These are phyloP conservation scores for Xylaria sp. DNA, from an alignment of 2,329 filamentous ascomycete species.

Conservation along the genomic window DNA sequence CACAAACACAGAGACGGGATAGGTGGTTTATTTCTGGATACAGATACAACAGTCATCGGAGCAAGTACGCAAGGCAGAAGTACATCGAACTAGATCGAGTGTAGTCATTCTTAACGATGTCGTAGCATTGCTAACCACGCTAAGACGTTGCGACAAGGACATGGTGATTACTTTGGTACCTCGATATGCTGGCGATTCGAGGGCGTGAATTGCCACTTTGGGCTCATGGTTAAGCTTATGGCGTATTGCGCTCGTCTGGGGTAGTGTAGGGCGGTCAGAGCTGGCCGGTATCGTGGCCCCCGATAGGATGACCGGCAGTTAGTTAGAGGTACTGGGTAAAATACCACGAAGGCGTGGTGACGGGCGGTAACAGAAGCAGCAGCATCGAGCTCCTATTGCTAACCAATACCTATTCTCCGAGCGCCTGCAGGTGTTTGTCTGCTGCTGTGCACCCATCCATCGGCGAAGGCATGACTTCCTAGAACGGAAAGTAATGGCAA, in stretches of 20 bases:
- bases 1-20: constrained; percentile 6
- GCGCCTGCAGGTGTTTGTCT: constrained; percentile 13
- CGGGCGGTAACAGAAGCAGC: not conserved
- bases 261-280: constrained; percentile 15
- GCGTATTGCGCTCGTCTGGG: constrained; percentile 15
- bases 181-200: not conserved
- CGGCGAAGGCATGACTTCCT: constrained; percentile 29
- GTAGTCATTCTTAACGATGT: constrained; percentile 15
- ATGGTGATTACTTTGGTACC: not conserved
- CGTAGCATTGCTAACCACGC: constrained; percentile 10
- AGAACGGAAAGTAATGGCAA: constrained; percentile 31
- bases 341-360: constrained; percentile 4
- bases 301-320: constrained; percentile 17
- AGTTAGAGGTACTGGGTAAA: not conserved
- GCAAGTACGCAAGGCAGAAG: not conserved
- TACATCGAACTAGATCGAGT: not conserved
- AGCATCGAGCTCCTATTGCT: constrained; percentile 16
- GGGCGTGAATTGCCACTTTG: constrained; percentile 16
- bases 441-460: constrained; percentile 24
- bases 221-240: constrained; percentile 11
- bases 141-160: constrained; percentile 3
- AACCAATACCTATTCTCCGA: constrained; percentile 34
- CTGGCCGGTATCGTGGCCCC: not conserved
- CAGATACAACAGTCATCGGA: not conserved
- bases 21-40: constrained; percentile 25